phyloP scores from a whole-genome alignment of 225 moss, liverwort and hornwort genomes.

The Asterella californica region DNA sequence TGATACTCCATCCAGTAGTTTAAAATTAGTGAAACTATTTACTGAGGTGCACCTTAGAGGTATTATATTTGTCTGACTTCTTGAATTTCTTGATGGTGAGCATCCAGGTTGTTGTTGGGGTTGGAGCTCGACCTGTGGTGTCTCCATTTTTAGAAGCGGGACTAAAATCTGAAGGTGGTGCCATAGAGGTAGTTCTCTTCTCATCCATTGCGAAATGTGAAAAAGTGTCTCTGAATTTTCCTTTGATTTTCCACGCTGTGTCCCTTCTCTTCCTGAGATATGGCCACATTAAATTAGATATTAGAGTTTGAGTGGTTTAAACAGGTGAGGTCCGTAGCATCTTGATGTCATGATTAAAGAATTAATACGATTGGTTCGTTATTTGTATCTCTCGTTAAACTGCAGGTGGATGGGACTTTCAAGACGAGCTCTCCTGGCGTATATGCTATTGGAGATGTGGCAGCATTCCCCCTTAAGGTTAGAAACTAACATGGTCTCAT shows the following conservation, averaged over 20 bases:
- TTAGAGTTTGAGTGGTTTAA: neutral
- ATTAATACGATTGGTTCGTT: neutral
- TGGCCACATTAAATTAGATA: neutral
- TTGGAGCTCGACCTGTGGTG: constrained; percentile 67
- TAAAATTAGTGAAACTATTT: too few species aligned
- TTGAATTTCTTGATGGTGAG: constrained; percentile 17
- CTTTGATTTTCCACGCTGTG: neutral
- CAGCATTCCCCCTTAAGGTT: constrained; percentile 63
- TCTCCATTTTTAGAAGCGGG: constrained; percentile 64
- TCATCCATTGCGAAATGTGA: too few species aligned
- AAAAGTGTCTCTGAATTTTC: neutral
- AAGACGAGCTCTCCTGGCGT: constrained; percentile 57
- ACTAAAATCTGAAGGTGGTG: constrained; percentile 61
- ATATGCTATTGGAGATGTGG: constrained; percentile 71
- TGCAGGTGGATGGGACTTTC: constrained; percentile 64
- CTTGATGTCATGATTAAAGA: neutral
- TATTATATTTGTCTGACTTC: neutral
- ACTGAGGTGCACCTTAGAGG: neutral
- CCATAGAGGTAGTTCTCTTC: constrained; percentile 56
- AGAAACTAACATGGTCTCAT: neutral
- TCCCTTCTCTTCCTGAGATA: neutral
- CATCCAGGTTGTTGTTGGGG: constrained; percentile 62
- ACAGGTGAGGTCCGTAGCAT: neutral
- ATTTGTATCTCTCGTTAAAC: neutral
- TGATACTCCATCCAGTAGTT: too few species aligned